Base-by-base conservation (phyloP, 306 rosid species). In the Carpinus viminea region DNA sequence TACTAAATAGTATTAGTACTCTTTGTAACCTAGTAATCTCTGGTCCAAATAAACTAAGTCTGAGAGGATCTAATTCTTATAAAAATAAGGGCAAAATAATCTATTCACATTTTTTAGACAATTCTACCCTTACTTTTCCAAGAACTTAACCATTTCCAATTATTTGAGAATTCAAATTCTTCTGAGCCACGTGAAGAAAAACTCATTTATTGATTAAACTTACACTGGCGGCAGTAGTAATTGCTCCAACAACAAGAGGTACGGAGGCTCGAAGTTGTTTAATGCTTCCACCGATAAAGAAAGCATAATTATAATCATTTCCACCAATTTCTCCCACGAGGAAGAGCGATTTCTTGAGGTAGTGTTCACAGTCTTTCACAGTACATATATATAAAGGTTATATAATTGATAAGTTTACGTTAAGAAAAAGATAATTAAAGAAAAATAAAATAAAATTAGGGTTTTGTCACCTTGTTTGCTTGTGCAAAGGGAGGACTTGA, bases 321-420 rank as follows among this genome's bases (percentile, higher is more conserved):
- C 97, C 97, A 54, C 97, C 97, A 0, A 92, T 92, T 86, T 90
- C 97, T 28, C 97, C 93, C 56, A 90, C 90, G 28, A 92, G 34
- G 79, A 92, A 92, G 16, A 90, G 83, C 5, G 95, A 70, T 64
- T 54, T 89, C 59, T 82, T 83, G 78, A 92, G 84, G 88, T 80
- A 84, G 72, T 60, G 86, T 38, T 84, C 85, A 84, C 97, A 92
- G 4, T 87, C 94, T 92, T 82, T 21, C 41, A 72, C 65, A 84
- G 9, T 15, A 4, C 21, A 71, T 15, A 61, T 20, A 31, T n/a
- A n/a, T n/a, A 7, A 18, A 3, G 48, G 41, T 24, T 24, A 24
- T 24, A 24, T 11, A 26, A 20, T 21, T 12, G 17, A 41, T 38
- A 41, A 41, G 26, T 4, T 18, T n/a, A 68, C 0, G 8, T 59